Conservation (phyloP, 805 yeast species). For the Sugiyamaella marilandica region DNA sequence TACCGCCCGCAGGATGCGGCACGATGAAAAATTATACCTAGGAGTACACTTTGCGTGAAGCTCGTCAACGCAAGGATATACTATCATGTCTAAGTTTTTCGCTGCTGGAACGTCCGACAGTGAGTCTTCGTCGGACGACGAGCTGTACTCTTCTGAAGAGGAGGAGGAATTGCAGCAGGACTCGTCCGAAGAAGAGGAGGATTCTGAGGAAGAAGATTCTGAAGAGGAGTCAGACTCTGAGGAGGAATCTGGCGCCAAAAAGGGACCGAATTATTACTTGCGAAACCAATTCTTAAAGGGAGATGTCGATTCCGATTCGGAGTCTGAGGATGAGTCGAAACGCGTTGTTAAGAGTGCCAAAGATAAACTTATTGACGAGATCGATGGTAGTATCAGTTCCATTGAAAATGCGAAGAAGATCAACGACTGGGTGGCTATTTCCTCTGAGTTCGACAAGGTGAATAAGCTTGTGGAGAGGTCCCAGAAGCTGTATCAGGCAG, state of each 20-base stretch:
- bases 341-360: constrained; percentile 89
- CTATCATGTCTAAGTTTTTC: constrained; percentile 85
- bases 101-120: constrained; percentile 49
- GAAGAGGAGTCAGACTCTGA: constrained; percentile 38
- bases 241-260: constrained; percentile 33
- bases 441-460: constrained; percentile 71
- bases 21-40: constrained; percentile 3
- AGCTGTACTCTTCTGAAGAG: constrained; percentile 40
- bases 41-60: not conserved
- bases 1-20: constrained; percentile 2
- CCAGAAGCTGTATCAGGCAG: constrained; percentile 67
- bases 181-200: constrained; percentile 43
- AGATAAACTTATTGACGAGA: constrained; percentile 87
- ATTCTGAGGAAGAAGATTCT: constrained; percentile 32
- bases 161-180: constrained; percentile 34
- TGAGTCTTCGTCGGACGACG: constrained; percentile 58
- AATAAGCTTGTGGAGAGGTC: constrained; percentile 62
- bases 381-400: constrained; percentile 58
- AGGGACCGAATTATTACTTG: constrained; percentile 29
- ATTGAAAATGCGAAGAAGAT: constrained; percentile 64
- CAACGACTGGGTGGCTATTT: constrained; percentile 74
- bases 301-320: constrained; percentile 46
- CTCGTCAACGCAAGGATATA: not conserved
- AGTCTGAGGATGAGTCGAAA: constrained; percentile 62
- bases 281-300: constrained; percentile 34